Conservation (phyloP, 2,329 filamentous ascomycete genomes). For the Chaetothyriales sp. region DNA sequence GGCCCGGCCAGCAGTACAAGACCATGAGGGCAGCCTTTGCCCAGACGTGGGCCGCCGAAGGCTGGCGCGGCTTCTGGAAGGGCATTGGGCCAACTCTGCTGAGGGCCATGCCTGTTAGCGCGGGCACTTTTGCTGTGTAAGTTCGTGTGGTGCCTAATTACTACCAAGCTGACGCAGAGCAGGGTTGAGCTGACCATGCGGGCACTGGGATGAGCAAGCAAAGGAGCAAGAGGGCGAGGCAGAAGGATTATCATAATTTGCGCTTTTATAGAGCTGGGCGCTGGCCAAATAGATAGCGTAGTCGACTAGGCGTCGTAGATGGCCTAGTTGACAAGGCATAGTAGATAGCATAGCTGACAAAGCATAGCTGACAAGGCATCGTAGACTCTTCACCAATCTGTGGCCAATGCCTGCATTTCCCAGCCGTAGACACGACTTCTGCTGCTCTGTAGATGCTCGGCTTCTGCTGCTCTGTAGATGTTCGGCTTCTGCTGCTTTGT, state of each 20-base stretch:
- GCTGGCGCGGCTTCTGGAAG: conserved; percentile 80
- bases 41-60: conserved; percentile 66
- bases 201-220: conserved; percentile 26
- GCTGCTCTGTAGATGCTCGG: background rate
- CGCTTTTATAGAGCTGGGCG: background rate
- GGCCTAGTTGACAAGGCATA: background rate
- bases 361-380: background rate
- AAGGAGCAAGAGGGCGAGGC: background rate
- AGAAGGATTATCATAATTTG: background rate
- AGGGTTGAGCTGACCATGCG: conserved; percentile 37
- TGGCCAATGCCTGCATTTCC: background rate
- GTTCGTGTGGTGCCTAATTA: conserved; percentile 4
- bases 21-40: conserved; percentile 82
- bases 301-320: background rate
- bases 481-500: too few species aligned
- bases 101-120: conserved; percentile 93
- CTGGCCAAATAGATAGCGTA: background rate
- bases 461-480: too few species aligned
- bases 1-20: conserved; percentile 54
- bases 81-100: conserved; percentile 80
- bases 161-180: background rate
- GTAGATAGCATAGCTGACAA: too few species aligned
- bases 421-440: too few species aligned
- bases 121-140: conserved; percentile 84
- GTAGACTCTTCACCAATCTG: background rate